A percentile compares a stretch with the other conserved stretches of the same genome.
Conservation (phyloP, 345 rosid genomes). For the Dovyalis caffra region DNA sequence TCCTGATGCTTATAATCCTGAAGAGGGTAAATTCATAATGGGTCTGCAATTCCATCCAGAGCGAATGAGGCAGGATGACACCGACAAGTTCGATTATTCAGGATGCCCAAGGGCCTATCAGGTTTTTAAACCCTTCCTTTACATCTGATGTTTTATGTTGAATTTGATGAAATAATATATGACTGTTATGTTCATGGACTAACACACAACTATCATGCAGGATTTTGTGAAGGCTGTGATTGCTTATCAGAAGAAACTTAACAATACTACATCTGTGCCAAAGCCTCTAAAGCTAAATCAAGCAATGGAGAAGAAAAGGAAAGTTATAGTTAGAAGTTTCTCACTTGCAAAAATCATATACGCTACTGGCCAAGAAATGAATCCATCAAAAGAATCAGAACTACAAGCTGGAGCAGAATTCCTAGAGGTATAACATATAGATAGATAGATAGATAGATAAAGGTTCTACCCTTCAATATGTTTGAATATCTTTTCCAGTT, state of each 20-base stretch:
- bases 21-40: slow-evolving; percentile 76
- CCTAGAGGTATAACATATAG: slow-evolving; percentile 52
- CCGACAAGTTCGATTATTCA: slow-evolving; percentile 66
- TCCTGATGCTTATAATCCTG: slow-evolving; percentile 67
- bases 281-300: slow-evolving; percentile 43
- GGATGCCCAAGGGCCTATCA: slow-evolving; percentile 82
- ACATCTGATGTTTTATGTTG: not conserved
- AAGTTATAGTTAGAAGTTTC: slow-evolving; percentile 59
- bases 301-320: slow-evolving; percentile 67
- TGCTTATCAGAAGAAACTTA: slow-evolving; percentile 76
- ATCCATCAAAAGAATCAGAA: slow-evolving; percentile 51
- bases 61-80: slow-evolving; percentile 57
- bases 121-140: too few species aligned
- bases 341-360: slow-evolving; percentile 67
- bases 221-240: slow-evolving; percentile 88
- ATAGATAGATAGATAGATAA: too few species aligned
- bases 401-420: slow-evolving; percentile 72
- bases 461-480: not conserved
- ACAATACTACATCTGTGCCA: slow-evolving; percentile 39
- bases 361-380: slow-evolving; percentile 36
- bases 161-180: not conserved
- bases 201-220: slow-evolving; percentile 27
- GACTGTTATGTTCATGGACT: not conserved
- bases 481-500: not conserved
- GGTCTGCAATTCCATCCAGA: slow-evolving; percentile 94